These are phyloP conservation scores for Thalassiosira profunda DNA, from an alignment of 108 stramenopile species.

Conservation along the genomic window DNA sequence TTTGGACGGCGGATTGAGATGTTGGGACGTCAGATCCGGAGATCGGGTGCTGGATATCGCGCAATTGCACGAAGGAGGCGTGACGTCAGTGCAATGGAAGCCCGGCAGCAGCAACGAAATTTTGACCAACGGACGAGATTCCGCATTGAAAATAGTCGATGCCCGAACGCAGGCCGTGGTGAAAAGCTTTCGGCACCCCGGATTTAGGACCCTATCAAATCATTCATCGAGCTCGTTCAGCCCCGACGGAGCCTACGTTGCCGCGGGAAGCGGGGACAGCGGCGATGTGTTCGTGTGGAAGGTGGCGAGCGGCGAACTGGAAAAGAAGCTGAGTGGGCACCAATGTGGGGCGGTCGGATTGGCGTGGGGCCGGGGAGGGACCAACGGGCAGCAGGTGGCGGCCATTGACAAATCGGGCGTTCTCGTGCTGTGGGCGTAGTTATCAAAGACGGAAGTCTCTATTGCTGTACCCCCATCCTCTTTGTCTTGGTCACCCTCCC, in stretches of 20 bases:
- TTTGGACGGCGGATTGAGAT: conserved; percentile 76
- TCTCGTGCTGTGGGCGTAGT: conserved; percentile 81
- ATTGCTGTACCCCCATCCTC: background rate
- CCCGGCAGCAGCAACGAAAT: conserved; percentile 60
- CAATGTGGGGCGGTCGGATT: conserved; percentile 66
- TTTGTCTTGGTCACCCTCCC: too few species aligned
- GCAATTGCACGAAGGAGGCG: conserved; percentile 64
- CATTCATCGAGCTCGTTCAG: conserved; percentile 63
- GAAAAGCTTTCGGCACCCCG: conserved; percentile 54
- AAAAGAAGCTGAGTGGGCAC: conserved; percentile 56
- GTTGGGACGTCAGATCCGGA: conserved; percentile 77
- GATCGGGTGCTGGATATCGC: conserved; percentile 65
- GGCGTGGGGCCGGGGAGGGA: conserved; percentile 78
- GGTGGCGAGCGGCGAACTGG: conserved; percentile 38
- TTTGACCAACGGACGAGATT: conserved; percentile 83
- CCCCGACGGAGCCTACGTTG: conserved; percentile 76
- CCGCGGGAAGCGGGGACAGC: conserved; percentile 61
- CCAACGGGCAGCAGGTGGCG: conserved; percentile 80
- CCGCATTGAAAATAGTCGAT: conserved; percentile 73
- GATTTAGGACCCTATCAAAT: conserved; percentile 52
- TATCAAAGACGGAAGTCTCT: background rate
- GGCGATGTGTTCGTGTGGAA: conserved; percentile 84
- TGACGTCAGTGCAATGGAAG: conserved; percentile 83
- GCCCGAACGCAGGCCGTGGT: conserved; percentile 50
- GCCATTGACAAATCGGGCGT: conserved; percentile 75